phyloP scores from a whole-genome alignment of 352 stramenopile species.

The Aphanomyces euteiches region DNA sequence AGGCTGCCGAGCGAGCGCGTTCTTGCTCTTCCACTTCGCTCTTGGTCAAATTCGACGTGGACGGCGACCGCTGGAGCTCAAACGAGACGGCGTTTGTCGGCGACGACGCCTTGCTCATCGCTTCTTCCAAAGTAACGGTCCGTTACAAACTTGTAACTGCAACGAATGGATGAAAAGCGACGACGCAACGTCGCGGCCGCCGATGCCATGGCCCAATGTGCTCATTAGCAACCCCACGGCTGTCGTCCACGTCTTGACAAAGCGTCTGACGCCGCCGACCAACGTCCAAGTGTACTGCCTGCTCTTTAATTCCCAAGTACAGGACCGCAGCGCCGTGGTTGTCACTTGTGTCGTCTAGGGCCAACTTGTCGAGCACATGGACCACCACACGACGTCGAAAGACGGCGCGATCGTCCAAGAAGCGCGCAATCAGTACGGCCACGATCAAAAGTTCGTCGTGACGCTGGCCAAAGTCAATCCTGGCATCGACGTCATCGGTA shows the following conservation, averaged over 20 bases:
- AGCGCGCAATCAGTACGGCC: constrained; percentile 22
- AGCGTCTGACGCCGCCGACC: not conserved
- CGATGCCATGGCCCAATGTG: not conserved
- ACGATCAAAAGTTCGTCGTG: constrained; percentile 29
- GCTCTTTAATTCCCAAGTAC: constrained; percentile 26
- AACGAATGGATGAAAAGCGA: not conserved
- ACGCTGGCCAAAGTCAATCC: constrained; percentile 11
- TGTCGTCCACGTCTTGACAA: constrained; percentile 1
- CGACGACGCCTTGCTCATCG: not conserved
- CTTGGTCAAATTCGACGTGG: not conserved
- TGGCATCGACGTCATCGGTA: constrained; percentile 29
- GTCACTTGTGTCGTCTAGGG: not conserved
- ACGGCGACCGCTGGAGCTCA: not conserved
- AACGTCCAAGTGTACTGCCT: constrained; percentile 26
- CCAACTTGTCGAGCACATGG: constrained; percentile 22
- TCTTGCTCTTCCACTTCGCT: constrained; percentile 5
- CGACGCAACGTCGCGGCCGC: not conserved
- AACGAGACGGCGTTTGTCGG: constrained; percentile 5
- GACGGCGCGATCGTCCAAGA: constrained; percentile 25
- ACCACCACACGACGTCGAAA: not conserved
- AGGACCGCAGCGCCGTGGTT: not conserved
- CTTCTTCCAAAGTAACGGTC: not conserved
- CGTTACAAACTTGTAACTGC: not conserved
- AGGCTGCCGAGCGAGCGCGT: not conserved
- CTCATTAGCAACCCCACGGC: not conserved